A percentile compares a stretch with the other conserved stretches of the same genome.
Conservation (phyloP, 179 eudicot species). For the Beta macrorhiza region DNA sequence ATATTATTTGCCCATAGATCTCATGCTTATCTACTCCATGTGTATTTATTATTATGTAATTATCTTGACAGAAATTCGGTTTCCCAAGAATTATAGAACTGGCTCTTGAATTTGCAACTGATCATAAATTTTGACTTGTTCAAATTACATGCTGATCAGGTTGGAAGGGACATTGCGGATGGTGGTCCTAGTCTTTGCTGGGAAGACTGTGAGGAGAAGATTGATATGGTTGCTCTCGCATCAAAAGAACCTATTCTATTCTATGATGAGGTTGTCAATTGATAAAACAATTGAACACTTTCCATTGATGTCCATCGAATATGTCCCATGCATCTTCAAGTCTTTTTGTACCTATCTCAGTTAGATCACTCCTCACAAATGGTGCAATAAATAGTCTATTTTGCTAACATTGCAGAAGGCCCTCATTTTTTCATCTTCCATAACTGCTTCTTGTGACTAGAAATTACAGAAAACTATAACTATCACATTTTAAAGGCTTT, state of each 20-base stretch:
- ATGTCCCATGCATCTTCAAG: constrained; percentile 7
- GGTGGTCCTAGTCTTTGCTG: constrained; percentile 46
- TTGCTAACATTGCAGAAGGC: neutral
- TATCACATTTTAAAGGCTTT: neutral
- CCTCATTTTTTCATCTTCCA: neutral
- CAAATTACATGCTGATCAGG: constrained; percentile 26
- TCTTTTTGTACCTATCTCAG: neutral
- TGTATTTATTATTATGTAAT: neutral
- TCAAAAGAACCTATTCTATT: constrained; percentile 89
- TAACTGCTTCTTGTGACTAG: neutral
- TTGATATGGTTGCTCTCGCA: constrained; percentile 74
- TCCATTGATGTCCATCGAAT: neutral
- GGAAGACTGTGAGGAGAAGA: constrained; percentile 78
- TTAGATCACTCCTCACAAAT: neutral
- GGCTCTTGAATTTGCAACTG: neutral
- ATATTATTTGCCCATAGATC: neutral
- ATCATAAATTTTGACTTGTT: neutral
- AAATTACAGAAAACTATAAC: neutral
- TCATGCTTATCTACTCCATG: neutral
- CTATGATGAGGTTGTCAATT: constrained; percentile 75
- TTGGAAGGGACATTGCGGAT: constrained; percentile 34
- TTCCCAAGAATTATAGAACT: neutral
- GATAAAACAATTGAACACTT: neutral
- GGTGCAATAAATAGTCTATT: neutral
- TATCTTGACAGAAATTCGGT: neutral